Percentiles rank a stretch among this genome's conserved stretches.
phyloP scores from a whole-genome alignment of 352 stramenopile genomes.

The Pilasporangium apinafurcum region DNA sequence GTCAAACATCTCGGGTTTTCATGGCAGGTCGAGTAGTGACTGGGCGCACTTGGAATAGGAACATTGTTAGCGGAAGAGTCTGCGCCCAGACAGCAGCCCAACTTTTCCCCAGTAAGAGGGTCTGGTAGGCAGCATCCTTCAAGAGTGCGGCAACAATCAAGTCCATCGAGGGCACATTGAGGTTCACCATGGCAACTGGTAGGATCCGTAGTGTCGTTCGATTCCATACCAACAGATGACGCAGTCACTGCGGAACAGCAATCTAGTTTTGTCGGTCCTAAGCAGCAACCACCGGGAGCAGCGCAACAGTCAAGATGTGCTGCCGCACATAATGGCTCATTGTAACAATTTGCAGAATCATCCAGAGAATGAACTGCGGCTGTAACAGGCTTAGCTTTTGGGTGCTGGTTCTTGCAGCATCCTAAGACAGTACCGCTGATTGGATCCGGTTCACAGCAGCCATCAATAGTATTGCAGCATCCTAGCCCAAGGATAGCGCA shows the following conservation, averaged over 20 bases:
- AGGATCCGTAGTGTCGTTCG: constrained; percentile 6
- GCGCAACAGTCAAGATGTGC: constrained; percentile 40
- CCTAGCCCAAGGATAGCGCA: constrained; percentile 48
- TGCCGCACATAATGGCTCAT: constrained; percentile 29
- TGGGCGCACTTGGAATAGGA: constrained; percentile 1
- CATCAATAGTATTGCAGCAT: constrained; percentile 68
- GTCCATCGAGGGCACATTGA: constrained; percentile 5
- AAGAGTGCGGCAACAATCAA: constrained; percentile 13
- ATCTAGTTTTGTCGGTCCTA: constrained; percentile 22
- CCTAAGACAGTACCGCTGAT: constrained; percentile 35
- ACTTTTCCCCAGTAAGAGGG: constrained; percentile 7
- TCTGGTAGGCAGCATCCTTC: constrained; percentile 21
- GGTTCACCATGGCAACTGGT: constrained; percentile 6
- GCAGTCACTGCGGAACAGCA: constrained; percentile 22
- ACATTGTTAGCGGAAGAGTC: neutral
- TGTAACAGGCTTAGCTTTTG: constrained; percentile 17
- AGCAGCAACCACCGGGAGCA: constrained; percentile 35
- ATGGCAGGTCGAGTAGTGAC: constrained; percentile 6
- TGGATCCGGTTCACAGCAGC: constrained; percentile 55
- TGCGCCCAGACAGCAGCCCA: constrained; percentile 13
- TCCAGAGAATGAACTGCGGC: constrained; percentile 4
- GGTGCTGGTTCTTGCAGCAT: constrained; percentile 62
- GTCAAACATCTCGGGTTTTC: constrained; percentile 13
- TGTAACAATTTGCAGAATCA: constrained; percentile 18
- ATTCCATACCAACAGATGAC: neutral